Evolutionary conservation across 768 basidiomycete species (phyloP).

Genomic region (Leccinum rimulosum): DNA sequence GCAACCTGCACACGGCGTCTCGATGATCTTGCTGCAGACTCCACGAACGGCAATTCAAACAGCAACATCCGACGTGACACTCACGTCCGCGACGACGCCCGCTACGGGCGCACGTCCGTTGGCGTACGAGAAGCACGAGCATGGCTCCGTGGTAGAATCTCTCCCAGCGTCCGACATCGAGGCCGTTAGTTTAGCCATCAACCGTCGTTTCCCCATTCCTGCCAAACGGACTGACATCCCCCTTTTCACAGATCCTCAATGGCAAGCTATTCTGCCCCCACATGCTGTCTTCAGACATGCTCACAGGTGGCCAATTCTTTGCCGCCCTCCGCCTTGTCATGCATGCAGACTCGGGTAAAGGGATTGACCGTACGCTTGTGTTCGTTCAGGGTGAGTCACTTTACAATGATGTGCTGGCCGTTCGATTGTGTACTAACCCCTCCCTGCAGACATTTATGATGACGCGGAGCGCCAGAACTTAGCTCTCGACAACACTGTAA

Average conservation of each 20-base stretch:
- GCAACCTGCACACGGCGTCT: constrained; percentile 63
- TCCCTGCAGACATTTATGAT: constrained; percentile 75
- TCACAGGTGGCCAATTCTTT: constrained; percentile 74
- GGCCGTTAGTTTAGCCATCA: constrained; percentile 40
- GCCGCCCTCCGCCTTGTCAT: constrained; percentile 65
- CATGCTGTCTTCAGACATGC: constrained; percentile 47
- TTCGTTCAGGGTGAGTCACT: constrained; percentile 67
- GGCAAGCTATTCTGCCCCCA: constrained; percentile 58
- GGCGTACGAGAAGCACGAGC: constrained; percentile 67
- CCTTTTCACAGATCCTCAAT: constrained; percentile 54
- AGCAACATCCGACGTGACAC: neutral
- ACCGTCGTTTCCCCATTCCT: neutral
- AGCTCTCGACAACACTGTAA: constrained; percentile 72
- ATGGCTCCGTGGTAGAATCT: constrained; percentile 72
- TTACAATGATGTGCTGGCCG: neutral
- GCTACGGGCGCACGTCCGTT: constrained; percentile 53
- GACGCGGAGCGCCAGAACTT: constrained; percentile 83
- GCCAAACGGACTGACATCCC: neutral
- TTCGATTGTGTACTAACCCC: neutral
- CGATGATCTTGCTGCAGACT: constrained; percentile 45
- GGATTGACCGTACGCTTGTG: constrained; percentile 62
- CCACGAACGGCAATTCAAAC: constrained; percentile 21
- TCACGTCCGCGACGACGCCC: constrained; percentile 39
- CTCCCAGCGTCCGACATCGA: constrained; percentile 55
- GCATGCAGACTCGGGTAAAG: constrained; percentile 60